Evolutionary conservation across 352 stramenopile species (phyloP).

Genomic region (Globisporangium rhizosaccharum): DNA sequence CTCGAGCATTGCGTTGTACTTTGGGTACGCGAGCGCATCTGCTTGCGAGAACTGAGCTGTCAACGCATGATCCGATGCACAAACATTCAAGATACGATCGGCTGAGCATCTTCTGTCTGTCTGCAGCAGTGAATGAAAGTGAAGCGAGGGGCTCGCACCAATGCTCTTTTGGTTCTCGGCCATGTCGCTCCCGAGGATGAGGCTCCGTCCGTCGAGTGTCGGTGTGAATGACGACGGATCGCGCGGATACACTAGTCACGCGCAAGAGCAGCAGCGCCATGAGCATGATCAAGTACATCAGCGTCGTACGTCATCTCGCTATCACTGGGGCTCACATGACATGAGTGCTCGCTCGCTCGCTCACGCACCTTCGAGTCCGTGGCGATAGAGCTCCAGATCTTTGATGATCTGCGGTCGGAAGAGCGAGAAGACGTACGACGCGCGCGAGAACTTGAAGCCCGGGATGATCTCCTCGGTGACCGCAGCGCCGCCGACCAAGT

Average conservation of each 20-base stretch:
- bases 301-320: background rate
- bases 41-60: constrained; percentile 76
- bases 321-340: background rate
- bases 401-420: constrained; percentile 88
- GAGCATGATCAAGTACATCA: background rate
- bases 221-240: constrained; percentile 88
- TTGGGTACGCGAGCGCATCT: constrained; percentile 75
- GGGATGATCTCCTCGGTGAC: constrained; percentile 90
- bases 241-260: constrained; percentile 54
- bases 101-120: background rate
- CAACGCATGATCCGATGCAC: background rate
- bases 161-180: constrained; percentile 71
- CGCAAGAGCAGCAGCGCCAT: background rate
- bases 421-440: constrained; percentile 88
- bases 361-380: constrained; percentile 63
- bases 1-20: constrained; percentile 81
- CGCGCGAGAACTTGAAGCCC: constrained; percentile 88
- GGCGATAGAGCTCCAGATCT: constrained; percentile 74
- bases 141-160: constrained; percentile 20
- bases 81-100: background rate
- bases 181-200: constrained; percentile 80
- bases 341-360: background rate
- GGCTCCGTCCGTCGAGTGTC: constrained; percentile 60
- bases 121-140: background rate
- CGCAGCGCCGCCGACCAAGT: constrained; percentile 83